Evolutionary conservation across 768 basidiomycete genomes (phyloP), one percentile per base, ranked within the genome.

Genomic region (Lactifluus volemus): DNA sequence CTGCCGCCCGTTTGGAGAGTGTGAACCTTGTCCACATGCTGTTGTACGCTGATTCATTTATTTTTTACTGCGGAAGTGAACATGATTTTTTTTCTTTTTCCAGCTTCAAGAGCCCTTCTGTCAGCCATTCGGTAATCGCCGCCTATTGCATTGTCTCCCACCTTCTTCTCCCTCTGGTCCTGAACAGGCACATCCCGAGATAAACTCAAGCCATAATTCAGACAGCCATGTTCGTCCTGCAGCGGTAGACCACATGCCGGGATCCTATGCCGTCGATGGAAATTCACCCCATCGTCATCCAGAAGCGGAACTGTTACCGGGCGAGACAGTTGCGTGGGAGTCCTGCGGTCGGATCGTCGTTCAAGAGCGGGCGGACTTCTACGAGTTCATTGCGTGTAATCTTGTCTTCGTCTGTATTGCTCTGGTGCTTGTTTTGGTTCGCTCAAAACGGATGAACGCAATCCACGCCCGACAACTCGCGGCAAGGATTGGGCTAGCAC

Each of bases 101-200:
- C 64, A 95, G 92, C 76, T 90, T 38, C 76, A 85, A 67, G 84
- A 94, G 75, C 93, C 94, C 2, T 96, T 89, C 73, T 98, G 94
- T 74, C 85, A 90, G 69, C 94, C 95, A n/a, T 96, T 93, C 70
- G 95, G 95, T 54, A 95, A 95, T 73, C 84, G 95, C 25, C 84
- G 90, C 19, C 80, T 93, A 44, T 79, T 95, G 77, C 94, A 94
- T 70, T 98, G 94, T 63, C 82, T 38, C 81, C 79, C 54, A 49
- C 65, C 45, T 60, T 65, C 55, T 2, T 38, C 47, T 12, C 38
- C 51, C 32, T 34, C 51, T 12, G 49, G 1, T 30, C 62, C 38
- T 58, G 71, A 49, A 48, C 65, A 19, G 52, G 58, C 44, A 42
- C 59, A 54, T 38, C 17, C 61, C 45, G 25, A 49, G 32, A 42